Conservation (phyloP, 73 alveolate genomes). For the Paramecium sexaurelia region DNA sequence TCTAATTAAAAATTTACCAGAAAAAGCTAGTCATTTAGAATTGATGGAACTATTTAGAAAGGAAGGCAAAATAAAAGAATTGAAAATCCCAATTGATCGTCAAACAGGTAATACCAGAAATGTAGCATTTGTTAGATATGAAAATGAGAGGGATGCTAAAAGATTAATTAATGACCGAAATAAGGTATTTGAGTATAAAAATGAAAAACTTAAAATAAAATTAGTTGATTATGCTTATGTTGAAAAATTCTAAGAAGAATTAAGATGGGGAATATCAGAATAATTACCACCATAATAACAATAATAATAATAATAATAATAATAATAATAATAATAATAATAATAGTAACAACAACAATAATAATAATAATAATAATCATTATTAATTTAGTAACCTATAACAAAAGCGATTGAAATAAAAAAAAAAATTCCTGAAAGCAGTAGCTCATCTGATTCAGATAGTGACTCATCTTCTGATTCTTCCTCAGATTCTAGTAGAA, state of each 20-base stretch:
- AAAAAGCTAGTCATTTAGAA: constrained; percentile 72
- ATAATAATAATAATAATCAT: not conserved
- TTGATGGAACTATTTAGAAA: constrained; percentile 70
- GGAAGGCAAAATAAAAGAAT: constrained; percentile 70
- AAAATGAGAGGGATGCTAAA: constrained; percentile 70
- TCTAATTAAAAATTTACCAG: constrained; percentile 76
- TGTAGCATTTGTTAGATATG: constrained; percentile 78
- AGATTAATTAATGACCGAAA: not conserved
- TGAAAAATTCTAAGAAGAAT: constrained; percentile 24
- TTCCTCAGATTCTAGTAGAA: constrained; percentile 17
- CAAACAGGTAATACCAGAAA: constrained; percentile 74
- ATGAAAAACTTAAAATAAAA: not conserved
- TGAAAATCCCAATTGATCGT: constrained; percentile 78
- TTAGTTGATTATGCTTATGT: constrained; percentile 44
- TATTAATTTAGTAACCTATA: not conserved
- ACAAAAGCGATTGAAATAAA: not conserved
- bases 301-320: not conserved
- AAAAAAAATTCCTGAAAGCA: not conserved
- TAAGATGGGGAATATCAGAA: constrained; percentile 22
- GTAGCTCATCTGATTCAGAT: constrained; percentile 28
- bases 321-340: not conserved
- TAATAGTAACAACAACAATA: not conserved
- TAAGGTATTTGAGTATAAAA: not conserved
- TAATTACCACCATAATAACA: not conserved
- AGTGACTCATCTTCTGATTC: constrained; percentile 39